Base-by-base conservation (phyloP, 2,329 filamentous ascomycete species). In the Mycocentrospora acerina region DNA sequence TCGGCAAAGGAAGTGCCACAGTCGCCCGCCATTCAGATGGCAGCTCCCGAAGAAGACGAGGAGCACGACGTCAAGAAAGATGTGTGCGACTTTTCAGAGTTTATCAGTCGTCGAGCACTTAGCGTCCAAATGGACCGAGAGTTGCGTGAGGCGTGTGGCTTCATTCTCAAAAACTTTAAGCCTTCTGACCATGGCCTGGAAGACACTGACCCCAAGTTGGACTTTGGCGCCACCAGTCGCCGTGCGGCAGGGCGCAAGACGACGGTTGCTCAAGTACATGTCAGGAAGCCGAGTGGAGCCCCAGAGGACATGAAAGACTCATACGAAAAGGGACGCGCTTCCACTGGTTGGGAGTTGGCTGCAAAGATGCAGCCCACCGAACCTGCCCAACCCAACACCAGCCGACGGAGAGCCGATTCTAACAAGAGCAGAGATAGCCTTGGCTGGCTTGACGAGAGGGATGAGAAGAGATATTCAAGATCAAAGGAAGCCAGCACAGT, bases 61-160 rank as follows among this genome's bases (percentile, higher is more conserved):
- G n/a, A n/a, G n/a, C 55, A 60, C 18, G 32, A 42, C 4, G 62
- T 59, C 31, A 58, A 59, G 27, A 59, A 64, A 42, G 64, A 57
- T 45, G 52, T 64, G 16, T 51, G 49, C 29, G 53, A 70, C 36
- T 64, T 65, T 24, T 67, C 70, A 36, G 64, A 71, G 28, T 68
- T 67, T 42, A 72, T 72, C 45, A 64, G 66, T 38, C 70, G 71
- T 28, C 70, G 69, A 38, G 62, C 66, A 16, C 66, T 76, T 38
- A 60, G 70, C 12, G 48, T 60, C 16, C 57, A 66, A 24, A 62
- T 69, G 30, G 72, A 76, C 42, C 60, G 61, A 18, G 70, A 75
- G 44, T 57, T 76, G 34, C 71, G 71, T 42, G 51, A 60, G 29
- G 71, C 72, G 38, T 76, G 73, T 54, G 65, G 67, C 15, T 65